phyloP scores from a whole-genome alignment of 441 rosid genomes.

The Bruguiera hainesii region DNA sequence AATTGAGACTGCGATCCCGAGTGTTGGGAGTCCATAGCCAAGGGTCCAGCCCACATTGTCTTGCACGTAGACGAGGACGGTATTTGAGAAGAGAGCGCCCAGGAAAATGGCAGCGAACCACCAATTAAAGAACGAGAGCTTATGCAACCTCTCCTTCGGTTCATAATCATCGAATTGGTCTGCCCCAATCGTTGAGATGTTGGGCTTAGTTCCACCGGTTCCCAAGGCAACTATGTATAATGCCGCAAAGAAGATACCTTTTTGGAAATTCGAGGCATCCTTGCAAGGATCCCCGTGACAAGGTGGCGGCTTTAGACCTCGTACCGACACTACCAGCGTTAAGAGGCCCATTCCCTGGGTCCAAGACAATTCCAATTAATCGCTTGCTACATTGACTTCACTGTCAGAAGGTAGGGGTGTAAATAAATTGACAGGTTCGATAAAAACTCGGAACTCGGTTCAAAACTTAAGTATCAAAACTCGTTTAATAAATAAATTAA shows the following conservation, averaged over 20 bases:
- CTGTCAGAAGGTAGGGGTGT: too few relatives aligned
- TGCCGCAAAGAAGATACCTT: slow-evolving; percentile 55
- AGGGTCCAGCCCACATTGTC: slow-evolving; percentile 78
- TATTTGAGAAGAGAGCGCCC: slow-evolving; percentile 81
- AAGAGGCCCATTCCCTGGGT: slow-evolving; percentile 68
- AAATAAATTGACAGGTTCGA: too few relatives aligned
- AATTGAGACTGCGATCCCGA: slow-evolving; percentile 59
- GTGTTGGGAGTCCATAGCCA: slow-evolving; percentile 73
- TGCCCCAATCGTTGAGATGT: slow-evolving; percentile 89
- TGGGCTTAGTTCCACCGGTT: slow-evolving; percentile 91
- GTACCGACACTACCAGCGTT: slow-evolving; percentile 68
- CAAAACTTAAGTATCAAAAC: too few relatives aligned
- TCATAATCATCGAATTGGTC: slow-evolving; percentile 89
- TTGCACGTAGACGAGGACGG: slow-evolving; percentile 72
- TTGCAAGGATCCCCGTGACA: slow-evolving; percentile 49
- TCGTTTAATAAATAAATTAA: too few relatives aligned
- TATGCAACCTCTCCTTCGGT: slow-evolving; percentile 59
- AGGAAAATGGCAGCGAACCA: slow-evolving; percentile 90
- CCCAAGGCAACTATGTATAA: slow-evolving; percentile 66
- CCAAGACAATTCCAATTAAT: not conserved
- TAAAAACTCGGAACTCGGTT: too few relatives aligned
- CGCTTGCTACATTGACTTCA: too few relatives aligned
- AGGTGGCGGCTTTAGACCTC: slow-evolving; percentile 59
- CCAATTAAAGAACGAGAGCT: slow-evolving; percentile 92
- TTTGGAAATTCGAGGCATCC: slow-evolving; percentile 48